Conservation (phyloP, 192 early-diverging fungal species). For the Radiomyces spectabilis region DNA sequence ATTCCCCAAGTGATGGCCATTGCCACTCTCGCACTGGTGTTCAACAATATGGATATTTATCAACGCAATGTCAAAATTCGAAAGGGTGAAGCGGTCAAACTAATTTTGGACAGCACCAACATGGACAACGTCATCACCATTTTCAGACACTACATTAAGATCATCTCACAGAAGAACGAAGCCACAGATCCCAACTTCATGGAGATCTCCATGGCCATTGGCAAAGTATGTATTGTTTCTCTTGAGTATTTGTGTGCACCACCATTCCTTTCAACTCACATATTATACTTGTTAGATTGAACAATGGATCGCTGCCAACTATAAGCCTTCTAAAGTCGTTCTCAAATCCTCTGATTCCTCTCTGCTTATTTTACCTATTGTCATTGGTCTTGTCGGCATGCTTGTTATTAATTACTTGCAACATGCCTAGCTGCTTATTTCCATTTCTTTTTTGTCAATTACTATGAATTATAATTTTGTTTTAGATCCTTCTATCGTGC, state of each 20-base stretch:
- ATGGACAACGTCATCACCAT: slow-evolving; percentile 54
- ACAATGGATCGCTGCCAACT: slow-evolving; percentile 25
- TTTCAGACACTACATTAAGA: slow-evolving; percentile 57
- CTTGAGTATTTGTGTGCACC: too few relatives aligned
- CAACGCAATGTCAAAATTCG: slow-evolving; percentile 87
- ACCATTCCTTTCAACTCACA: background rate
- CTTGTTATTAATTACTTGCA: background rate
- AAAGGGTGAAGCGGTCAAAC: slow-evolving; percentile 70
- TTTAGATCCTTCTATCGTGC: too few relatives aligned
- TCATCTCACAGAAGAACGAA: slow-evolving; percentile 54
- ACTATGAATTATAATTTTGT: too few relatives aligned
- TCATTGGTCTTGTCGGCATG: slow-evolving; percentile 3
- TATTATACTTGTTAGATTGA: slow-evolving; percentile 17
- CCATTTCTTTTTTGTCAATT: too few relatives aligned
- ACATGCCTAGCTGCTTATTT: too few relatives aligned
- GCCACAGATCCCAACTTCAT: slow-evolving; percentile 57
- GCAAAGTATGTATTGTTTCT: slow-evolving; percentile 20
- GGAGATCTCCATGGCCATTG: slow-evolving; percentile 40
- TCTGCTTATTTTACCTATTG: background rate
- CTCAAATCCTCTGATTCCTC: background rate
- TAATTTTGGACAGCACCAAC: slow-evolving; percentile 51
- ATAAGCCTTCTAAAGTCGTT: slow-evolving; percentile 4
- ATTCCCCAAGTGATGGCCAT: slow-evolving; percentile 99
- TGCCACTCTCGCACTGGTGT: slow-evolving; percentile 79
- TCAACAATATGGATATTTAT: slow-evolving; percentile 80